phyloP scores from a whole-genome alignment of 257 asterid genomes.

The Scutellaria galericulata region DNA sequence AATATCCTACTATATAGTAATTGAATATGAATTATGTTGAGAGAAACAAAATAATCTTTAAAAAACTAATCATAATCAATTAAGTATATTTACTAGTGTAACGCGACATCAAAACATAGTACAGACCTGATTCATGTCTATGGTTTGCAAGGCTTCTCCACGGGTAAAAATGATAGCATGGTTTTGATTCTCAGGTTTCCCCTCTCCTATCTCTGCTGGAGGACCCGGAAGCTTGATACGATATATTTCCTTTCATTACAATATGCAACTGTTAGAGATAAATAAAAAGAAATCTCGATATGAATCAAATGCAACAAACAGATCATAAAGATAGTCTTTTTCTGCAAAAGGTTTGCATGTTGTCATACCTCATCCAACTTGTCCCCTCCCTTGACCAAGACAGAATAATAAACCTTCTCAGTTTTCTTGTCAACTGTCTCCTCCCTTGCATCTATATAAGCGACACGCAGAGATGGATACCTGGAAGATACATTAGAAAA shows the following conservation, averaged over 20 bases:
- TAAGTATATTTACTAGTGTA: neutral
- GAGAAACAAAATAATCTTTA: neutral
- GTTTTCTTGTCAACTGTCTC: conserved; percentile 58
- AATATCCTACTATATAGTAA: too few species aligned
- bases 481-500: conserved; percentile 51
- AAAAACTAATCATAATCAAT: neutral
- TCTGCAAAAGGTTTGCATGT: conserved; percentile 8
- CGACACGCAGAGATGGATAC: conserved; percentile 90
- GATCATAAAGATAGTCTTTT: conserved; percentile 16
- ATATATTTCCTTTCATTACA: conserved; percentile 77
- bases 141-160: conserved; percentile 99
- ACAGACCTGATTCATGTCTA: conserved; percentile 98
- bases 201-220: conserved; percentile 93
- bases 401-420: conserved; percentile 86
- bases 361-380: conserved; percentile 88
- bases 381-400: conserved; percentile 94
- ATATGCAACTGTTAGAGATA: conserved; percentile 15
- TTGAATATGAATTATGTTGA: too few species aligned
- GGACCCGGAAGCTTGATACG: conserved; percentile 98
- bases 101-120: neutral
- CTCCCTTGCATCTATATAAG: conserved; percentile 94
- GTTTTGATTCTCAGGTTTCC: conserved; percentile 98
- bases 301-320: neutral
- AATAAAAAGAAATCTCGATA: neutral
- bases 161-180: conserved; percentile 98